A percentile compares a stretch with the other conserved stretches of the same genome.
phyloP scores from a whole-genome alignment of 148 eudicot species.

The Rhododendron simsii region DNA sequence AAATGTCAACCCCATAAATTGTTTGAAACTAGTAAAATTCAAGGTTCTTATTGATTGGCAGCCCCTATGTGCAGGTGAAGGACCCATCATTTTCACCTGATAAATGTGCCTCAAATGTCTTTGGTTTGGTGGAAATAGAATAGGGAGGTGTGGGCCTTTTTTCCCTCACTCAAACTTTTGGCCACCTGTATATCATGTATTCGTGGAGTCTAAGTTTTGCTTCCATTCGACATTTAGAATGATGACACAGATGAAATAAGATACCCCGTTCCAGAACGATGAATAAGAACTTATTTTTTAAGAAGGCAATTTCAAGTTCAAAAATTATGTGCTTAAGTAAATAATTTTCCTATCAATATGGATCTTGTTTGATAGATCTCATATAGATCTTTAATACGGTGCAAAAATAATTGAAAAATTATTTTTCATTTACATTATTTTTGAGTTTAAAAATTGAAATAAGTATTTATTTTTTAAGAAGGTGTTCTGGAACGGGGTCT shows the following conservation, averaged over 20 bases:
- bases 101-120: not conserved
- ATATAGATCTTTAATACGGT: too few relatives aligned
- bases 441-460: too few relatives aligned
- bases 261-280: too few relatives aligned
- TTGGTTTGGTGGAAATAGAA: not conserved
- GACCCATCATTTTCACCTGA: not conserved
- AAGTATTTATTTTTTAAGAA: too few relatives aligned
- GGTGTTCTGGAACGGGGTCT: too few relatives aligned
- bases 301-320: too few relatives aligned
- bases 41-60: not conserved
- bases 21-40: not conserved
- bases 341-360: too few relatives aligned
- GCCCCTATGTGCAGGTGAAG: not conserved
- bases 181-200: not conserved
- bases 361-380: too few relatives aligned
- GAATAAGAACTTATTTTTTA: too few relatives aligned
- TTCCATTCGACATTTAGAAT: not conserved
- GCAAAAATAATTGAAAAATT: too few relatives aligned
- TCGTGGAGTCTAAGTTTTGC: not conserved
- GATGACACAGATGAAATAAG: not conserved
- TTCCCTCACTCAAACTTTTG: not conserved
- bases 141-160: not conserved
- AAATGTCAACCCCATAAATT: not conserved
- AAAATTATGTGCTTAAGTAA: too few relatives aligned
- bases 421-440: too few relatives aligned